Conservation (phyloP, 352 stramenopile genomes). For the Phytophthora cajani region DNA sequence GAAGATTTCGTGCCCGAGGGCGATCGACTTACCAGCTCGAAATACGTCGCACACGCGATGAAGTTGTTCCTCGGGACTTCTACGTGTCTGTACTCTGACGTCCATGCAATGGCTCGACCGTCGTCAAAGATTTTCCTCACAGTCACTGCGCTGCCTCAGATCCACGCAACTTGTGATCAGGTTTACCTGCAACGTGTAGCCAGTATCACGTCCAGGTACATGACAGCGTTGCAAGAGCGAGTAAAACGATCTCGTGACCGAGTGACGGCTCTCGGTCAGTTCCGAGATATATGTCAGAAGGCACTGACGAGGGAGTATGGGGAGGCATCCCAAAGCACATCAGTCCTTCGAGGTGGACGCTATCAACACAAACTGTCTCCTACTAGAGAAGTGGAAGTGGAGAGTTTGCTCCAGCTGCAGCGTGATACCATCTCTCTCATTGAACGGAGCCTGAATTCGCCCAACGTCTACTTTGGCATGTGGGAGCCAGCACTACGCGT, state of each 20-base stretch:
- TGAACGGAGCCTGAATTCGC: conserved; percentile 36
- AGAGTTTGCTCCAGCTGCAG: conserved; percentile 50
- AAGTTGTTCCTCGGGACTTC: conserved; percentile 19
- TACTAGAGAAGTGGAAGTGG: conserved; percentile 51
- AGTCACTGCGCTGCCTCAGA: conserved; percentile 42
- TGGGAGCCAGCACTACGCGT: conserved; percentile 55
- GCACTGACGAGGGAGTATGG: conserved; percentile 10
- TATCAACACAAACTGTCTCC: conserved; percentile 29
- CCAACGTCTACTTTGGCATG: conserved; percentile 71
- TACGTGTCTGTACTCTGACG: conserved; percentile 33
- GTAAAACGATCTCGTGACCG: conserved; percentile 54
- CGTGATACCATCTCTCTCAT: conserved; percentile 41
- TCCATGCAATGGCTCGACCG: conserved; percentile 36
- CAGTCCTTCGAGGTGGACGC: conserved; percentile 5
- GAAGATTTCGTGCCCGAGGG: background rate
- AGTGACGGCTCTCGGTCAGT: conserved; percentile 29
- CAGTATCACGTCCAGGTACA: conserved; percentile 38
- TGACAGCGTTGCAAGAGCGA: conserved; percentile 41
- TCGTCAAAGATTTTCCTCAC: conserved; percentile 49
- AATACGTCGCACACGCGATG: background rate
- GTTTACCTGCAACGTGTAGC: conserved; percentile 57
- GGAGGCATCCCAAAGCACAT: background rate
- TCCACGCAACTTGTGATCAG: conserved; percentile 56
- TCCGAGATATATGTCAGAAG: conserved; percentile 42
- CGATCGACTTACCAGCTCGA: conserved; percentile 1